Percentiles rank a stretch among this genome's conserved stretches.
phyloP scores from a whole-genome alignment of 2,329 filamentous ascomycete species.

The Neofusicoccum laricinum region DNA sequence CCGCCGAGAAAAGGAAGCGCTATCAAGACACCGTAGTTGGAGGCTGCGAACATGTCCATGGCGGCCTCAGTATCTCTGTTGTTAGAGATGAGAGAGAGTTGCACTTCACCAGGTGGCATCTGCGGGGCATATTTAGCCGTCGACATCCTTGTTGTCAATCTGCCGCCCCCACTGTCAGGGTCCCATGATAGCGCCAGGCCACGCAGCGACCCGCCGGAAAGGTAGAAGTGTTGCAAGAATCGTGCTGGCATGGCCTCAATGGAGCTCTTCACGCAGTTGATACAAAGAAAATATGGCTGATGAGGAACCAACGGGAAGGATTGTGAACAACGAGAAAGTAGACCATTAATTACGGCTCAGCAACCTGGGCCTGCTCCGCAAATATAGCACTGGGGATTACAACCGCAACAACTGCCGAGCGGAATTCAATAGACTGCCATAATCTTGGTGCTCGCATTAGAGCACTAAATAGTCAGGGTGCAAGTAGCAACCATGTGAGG shows the following conservation, averaged over 20 bases:
- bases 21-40: not conserved
- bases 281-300: too few species aligned
- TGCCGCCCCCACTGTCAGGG: not conserved
- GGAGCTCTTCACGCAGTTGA: too few species aligned
- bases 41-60: not conserved
- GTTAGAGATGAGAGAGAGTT: not conserved
- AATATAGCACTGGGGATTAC: not conserved
- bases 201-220: too few species aligned
- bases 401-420: not conserved
- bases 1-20: not conserved
- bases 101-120: not conserved
- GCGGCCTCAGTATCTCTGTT: not conserved
- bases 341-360: too few species aligned
- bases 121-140: not conserved
- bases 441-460: too few species aligned
- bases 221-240: too few species aligned
- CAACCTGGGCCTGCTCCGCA: not conserved
- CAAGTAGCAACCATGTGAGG: not conserved
- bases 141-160: not conserved
- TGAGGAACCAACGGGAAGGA: too few species aligned
- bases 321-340: too few species aligned
- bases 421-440: too few species aligned
- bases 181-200: not conserved
- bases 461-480: too few species aligned
- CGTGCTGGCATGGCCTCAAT: too few species aligned